Base-by-base conservation (phyloP, 2,329 filamentous ascomycete species). In the Blumeriella jaapii region DNA sequence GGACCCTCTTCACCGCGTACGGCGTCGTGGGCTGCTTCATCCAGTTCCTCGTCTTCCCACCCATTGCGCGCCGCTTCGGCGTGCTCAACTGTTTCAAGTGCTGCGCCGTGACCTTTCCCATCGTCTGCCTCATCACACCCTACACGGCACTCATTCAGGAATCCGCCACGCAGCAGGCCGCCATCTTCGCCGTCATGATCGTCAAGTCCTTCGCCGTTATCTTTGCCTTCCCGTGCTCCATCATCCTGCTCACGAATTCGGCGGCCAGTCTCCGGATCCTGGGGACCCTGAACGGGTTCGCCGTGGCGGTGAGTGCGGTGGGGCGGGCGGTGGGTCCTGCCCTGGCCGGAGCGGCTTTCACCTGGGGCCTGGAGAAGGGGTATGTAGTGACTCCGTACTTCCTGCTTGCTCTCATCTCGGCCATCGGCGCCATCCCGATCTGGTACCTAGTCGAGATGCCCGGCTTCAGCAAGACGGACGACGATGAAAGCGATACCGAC, bases 211-310 rank as follows among this genome's bases (percentile, higher is more conserved):
- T 82, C 36, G 73, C 71, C 24, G 75, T 78, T 40, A 91, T 93
- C 45, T 79, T 95, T 51, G 81, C 81, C 1, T 95, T 95, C 55
- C 89, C 91, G 0, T 91, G 83, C 51, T 79, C 73, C 16, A 93
- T 84, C 5, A 95, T 96, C 48, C 66, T 96, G 30, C 69, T 96
- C 23, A 95, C 87, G 17, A 95, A 95, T 59, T 84, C 79, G 7
- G 85, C 85, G 4, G 61, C 68, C 1, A 86, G 79, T 36, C 62
- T 94, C 11, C 65, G 70, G 27, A 72, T 93, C 7, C 69, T 96
- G 4, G 87, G 86, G 1, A 95, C 87, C 0, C 62, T 96, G 36
- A 96, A 96, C 52, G 91, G 89, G 2, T 76, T 94, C 42, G 87
- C 85, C 0, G 94, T 87, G 0, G 82, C 79, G 37, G 74, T 87